phyloP scores from a whole-genome alignment of 371 early-diverging fungal species.

The Mucor velutinosus region DNA sequence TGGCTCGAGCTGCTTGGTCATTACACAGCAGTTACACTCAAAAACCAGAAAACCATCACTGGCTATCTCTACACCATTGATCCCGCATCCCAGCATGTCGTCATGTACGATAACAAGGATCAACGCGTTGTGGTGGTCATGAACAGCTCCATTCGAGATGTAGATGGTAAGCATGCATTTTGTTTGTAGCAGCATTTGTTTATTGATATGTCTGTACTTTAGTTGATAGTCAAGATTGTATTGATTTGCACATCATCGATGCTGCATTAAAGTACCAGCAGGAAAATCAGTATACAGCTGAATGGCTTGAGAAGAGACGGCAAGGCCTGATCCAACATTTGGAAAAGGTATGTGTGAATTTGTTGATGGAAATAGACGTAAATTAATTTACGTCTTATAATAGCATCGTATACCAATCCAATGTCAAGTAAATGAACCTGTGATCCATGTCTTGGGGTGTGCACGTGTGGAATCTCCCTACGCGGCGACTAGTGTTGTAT shows the following conservation, averaged over 20 bases:
- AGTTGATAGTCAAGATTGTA: conserved; percentile 11
- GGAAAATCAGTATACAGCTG: background rate
- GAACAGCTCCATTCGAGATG: conserved; percentile 17
- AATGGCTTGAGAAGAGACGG: conserved; percentile 13
- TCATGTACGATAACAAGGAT: conserved; percentile 20
- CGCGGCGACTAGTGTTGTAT: conserved; percentile 47
- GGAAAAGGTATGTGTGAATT: conserved; percentile 11
- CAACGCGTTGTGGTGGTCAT: conserved; percentile 18
- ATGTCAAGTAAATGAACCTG: conserved; percentile 36
- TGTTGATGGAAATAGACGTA: background rate
- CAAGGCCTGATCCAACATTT: conserved; percentile 7
- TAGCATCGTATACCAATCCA: conserved; percentile 56
- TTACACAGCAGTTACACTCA: background rate
- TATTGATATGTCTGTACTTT: background rate
- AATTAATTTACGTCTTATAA: background rate
- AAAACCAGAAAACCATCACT: background rate
- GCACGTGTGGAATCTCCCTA: conserved; percentile 63
- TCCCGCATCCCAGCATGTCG: conserved; percentile 25
- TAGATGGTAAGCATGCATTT: background rate
- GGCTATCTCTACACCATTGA: conserved; percentile 45
- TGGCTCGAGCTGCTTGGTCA: conserved; percentile 11
- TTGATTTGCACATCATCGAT: conserved; percentile 11
- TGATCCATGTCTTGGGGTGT: conserved; percentile 56
- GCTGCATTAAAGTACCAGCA: conserved; percentile 4
- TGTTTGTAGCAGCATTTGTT: background rate